A percentile compares a stretch with the other conserved stretches of the same genome.
Conservation (phyloP, 495 filamentous ascomycete species). For the Chaetomium tenue region DNA sequence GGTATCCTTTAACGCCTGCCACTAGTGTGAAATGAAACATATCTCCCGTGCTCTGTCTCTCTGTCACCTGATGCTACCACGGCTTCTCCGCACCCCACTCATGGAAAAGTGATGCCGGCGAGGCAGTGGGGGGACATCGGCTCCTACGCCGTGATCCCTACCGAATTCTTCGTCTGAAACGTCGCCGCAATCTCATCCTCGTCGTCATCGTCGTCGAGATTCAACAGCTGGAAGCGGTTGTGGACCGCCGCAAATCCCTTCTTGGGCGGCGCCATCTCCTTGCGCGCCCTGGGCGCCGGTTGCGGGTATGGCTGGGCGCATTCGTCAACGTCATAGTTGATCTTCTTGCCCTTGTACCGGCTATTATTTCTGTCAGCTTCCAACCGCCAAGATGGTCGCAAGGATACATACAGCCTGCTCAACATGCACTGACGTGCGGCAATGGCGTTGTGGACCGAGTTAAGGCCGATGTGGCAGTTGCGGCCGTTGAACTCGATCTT, state of each 20-base stretch:
- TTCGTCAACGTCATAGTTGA: constrained; percentile 73
- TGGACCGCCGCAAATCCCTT: constrained; percentile 36
- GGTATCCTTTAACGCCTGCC: constrained; percentile 30
- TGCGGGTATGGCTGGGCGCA: constrained; percentile 60
- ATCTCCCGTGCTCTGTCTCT: background rate
- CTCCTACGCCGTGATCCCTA: constrained; percentile 32
- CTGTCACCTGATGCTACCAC: background rate
- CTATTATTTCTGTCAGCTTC: constrained; percentile 27
- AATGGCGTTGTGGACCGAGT: constrained; percentile 73
- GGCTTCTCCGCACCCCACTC: background rate
- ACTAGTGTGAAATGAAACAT: background rate
- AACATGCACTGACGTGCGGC: constrained; percentile 77
- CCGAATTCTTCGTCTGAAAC: constrained; percentile 32
- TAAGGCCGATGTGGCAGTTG: constrained; percentile 66
- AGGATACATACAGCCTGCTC: constrained; percentile 55
- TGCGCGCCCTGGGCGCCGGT: constrained; percentile 31
- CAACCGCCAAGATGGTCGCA: background rate
- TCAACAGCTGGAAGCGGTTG: constrained; percentile 67
- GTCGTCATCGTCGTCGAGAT: constrained; percentile 45
- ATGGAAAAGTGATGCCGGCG: background rate
- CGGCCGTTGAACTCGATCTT: constrained; percentile 57
- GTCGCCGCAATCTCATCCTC: constrained; percentile 32
- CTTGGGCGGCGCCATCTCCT: constrained; percentile 39
- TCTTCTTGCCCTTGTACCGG: constrained; percentile 69
- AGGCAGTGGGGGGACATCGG: background rate